Percentiles rank a stretch among this genome's conserved stretches.
Evolutionary conservation across 139 green algal genomes (phyloP).

Genomic region (Choricystis sp.): DNA sequence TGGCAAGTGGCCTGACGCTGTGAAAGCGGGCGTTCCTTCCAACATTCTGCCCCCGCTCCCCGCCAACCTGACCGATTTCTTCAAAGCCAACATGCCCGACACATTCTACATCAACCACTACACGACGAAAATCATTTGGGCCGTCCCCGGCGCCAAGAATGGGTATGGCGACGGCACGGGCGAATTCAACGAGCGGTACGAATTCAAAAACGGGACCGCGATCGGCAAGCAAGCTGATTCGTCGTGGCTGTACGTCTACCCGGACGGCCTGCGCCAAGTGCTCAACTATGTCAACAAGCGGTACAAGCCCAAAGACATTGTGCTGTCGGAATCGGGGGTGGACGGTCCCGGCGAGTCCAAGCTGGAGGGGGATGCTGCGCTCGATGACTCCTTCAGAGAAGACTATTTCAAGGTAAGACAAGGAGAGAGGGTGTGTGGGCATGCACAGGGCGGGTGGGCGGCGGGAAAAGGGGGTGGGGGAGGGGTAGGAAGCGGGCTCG

Average conservation of each 20-base stretch:
- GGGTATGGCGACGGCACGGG: not conserved
- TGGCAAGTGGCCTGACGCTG: constrained; percentile 24
- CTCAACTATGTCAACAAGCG: constrained; percentile 7
- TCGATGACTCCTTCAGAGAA: constrained; percentile 14
- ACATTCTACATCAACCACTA: constrained; percentile 40
- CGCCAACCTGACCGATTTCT: constrained; percentile 5
- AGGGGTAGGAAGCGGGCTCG: too few relatives aligned
- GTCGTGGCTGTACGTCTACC: constrained; percentile 7
- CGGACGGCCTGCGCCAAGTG: constrained; percentile 17
- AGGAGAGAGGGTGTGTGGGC: too few relatives aligned
- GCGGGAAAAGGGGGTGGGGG: too few relatives aligned
- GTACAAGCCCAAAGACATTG: constrained; percentile 13
- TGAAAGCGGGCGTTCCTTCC: constrained; percentile 14
- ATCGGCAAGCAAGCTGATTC: not conserved
- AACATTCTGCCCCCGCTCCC: constrained; percentile 25
- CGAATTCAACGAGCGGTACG: not conserved
- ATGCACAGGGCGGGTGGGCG: too few relatives aligned
- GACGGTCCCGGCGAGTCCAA: constrained; percentile 4
- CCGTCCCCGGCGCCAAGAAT: not conserved
- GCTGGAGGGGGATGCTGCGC: constrained; percentile 6
- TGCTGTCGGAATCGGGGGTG: constrained; percentile 16
- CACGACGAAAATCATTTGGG: constrained; percentile 7
- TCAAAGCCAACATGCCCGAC: constrained; percentile 12
- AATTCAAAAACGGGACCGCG: not conserved
- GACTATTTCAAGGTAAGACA: constrained; percentile 18